phyloP scores from a whole-genome alignment of 768 basidiomycete genomes.

The Lactifluus volemus region DNA sequence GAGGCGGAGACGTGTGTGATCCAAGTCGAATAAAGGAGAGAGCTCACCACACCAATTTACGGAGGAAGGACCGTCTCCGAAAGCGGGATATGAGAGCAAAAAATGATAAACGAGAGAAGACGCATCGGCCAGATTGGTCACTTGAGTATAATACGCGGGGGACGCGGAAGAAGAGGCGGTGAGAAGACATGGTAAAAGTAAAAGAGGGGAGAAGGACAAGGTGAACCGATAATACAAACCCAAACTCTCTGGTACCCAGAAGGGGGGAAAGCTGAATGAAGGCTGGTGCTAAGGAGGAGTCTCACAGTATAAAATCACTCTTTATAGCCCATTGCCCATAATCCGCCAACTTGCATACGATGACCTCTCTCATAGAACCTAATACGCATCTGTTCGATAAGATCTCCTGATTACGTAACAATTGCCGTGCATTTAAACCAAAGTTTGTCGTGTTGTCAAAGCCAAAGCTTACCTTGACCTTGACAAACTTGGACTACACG shows the following conservation, averaged over 20 bases:
- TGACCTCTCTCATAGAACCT: too few species aligned
- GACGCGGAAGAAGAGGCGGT: not conserved
- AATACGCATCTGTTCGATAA: constrained; percentile 5
- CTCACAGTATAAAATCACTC: too few species aligned
- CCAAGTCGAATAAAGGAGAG: constrained; percentile 1
- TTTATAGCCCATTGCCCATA: too few species aligned
- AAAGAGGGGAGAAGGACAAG: not conserved
- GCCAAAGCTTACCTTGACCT: not conserved
- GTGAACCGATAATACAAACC: constrained; percentile 36
- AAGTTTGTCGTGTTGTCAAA: not conserved
- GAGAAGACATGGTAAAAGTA: not conserved
- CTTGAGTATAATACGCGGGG: constrained; percentile 31
- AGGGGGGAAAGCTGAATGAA: constrained; percentile 27
- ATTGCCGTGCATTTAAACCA: not conserved
- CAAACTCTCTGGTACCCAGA: constrained; percentile 65
- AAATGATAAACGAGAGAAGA: constrained; percentile 75
- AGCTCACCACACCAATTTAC: constrained; percentile 92
- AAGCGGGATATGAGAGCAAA: constrained; percentile 59
- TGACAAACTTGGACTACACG: constrained; percentile 15
- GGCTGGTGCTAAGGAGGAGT: too few species aligned
- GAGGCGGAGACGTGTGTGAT: not conserved
- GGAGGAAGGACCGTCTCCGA: constrained; percentile 53
- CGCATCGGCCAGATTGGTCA: constrained; percentile 83
- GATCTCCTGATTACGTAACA: constrained; percentile 16
- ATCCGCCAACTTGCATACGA: too few species aligned